Evolutionary conservation across 2,329 filamentous ascomycete species (phyloP), one percentile per base, ranked within the genome.

Genomic region (Catunica adiposa): DNA sequence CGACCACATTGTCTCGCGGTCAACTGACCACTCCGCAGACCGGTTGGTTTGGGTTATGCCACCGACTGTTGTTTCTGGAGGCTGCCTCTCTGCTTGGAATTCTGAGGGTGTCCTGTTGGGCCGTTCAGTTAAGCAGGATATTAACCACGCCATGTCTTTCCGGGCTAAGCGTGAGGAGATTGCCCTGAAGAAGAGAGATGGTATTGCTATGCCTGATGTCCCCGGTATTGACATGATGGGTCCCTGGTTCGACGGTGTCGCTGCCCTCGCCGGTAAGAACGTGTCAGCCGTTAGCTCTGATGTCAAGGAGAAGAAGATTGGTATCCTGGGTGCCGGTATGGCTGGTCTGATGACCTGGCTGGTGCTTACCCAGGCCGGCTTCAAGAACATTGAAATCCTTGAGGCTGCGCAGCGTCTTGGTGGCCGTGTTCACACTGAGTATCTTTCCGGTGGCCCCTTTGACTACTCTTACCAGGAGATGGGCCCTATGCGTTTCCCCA

Each of bases 381-480:
- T 84, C 54, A 70, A 72, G 37, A 77, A 83, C 64, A 72, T 80
- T 67, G 73, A 74, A 48, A 80, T 84, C 56, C 69, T 80, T 17
- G 82, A 85, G 64, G 76, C 78, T 0, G 74, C 73, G 4, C 65
- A 77, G 40, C 71, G 81, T 6, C 71, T 84, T 14, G 82, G 82
- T 15, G 80, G 81, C 2, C 75, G 82, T 20, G 74, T 84, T 0
- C 77, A 78, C 56, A 84, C 81, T 1, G 73, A 73, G 55, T 84
- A 84, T 55, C 71, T 84, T 1, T 73, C 73, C 2, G 76, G 74
- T n/a, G 76, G 71, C 0, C 77, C 78, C 0, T 73, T 75, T 20
- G 72, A 83, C 59, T 83, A 84, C 62, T 79, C 80, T 20, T 84
- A 84, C 63, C 79, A 83, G 61, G 81, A 83, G 63, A 74, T 73